A percentile compares a stretch with the other conserved stretches of the same genome.
Evolutionary conservation across 345 rosid species (phyloP).

Genomic region (Heritiera fomes): DNA sequence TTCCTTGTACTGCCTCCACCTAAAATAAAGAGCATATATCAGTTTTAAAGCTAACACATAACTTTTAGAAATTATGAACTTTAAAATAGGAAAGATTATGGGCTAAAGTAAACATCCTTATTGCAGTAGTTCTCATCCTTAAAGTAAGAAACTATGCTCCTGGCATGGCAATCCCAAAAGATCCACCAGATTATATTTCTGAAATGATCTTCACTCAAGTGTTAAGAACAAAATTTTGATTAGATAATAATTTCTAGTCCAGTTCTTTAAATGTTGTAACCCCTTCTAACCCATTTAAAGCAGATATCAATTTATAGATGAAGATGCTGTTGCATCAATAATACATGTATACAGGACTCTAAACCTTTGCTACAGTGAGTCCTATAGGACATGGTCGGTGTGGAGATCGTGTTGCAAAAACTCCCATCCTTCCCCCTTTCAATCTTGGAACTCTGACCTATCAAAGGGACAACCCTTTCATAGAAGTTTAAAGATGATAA

Average conservation of each 20-base stretch:
- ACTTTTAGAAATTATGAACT: background rate
- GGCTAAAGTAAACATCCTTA: background rate
- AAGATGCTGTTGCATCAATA: slow-evolving; percentile 1
- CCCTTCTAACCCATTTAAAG: background rate
- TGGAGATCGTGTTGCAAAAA: slow-evolving; percentile 87
- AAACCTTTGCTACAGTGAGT: slow-evolving; percentile 90
- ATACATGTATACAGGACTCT: background rate
- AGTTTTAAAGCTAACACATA: slow-evolving; percentile 3
- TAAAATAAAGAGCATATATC: slow-evolving; percentile 20
- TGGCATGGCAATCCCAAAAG: background rate
- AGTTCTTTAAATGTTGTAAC: background rate
- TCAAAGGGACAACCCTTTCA: slow-evolving; percentile 31
- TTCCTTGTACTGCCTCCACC: slow-evolving; percentile 81
- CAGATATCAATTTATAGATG: background rate
- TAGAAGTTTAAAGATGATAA: slow-evolving; percentile 28
- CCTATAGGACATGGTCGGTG: slow-evolving; percentile 95
- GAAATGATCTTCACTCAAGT: background rate
- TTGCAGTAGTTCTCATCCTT: background rate
- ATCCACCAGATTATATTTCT: background rate
- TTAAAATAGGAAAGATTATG: background rate
- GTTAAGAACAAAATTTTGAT: background rate
- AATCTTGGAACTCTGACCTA: slow-evolving; percentile 96
- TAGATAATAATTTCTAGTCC: background rate
- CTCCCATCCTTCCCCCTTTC: slow-evolving; percentile 79
- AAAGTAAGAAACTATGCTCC: slow-evolving; percentile 1